phyloP scores from a whole-genome alignment of 345 rosid species.

The Gossypium bickii region DNA sequence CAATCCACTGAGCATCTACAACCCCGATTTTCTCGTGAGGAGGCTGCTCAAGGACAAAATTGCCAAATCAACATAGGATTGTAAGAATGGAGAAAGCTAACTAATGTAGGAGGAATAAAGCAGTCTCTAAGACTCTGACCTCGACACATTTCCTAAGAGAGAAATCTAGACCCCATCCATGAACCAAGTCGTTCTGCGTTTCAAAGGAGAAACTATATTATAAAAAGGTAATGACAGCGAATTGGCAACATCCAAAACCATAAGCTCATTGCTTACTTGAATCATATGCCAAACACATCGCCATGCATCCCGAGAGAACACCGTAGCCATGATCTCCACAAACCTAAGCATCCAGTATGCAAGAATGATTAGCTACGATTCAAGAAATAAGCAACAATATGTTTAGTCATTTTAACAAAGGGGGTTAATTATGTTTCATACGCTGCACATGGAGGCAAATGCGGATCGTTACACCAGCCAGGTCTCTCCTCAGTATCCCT shows the following conservation, averaged over 20 bases:
- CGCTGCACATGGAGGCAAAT: conserved; percentile 97
- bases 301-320: conserved; percentile 92
- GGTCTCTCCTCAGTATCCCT: conserved; percentile 77
- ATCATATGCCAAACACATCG: conserved; percentile 96
- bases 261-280: conserved; percentile 43
- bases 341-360: conserved; percentile 43
- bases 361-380: background rate
- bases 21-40: conserved; percentile 73
- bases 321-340: conserved; percentile 98
- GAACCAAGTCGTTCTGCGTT: conserved; percentile 67
- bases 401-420: background rate
- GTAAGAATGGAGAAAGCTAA: background rate
- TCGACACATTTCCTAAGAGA: conserved; percentile 60
- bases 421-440: conserved; percentile 30
- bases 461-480: conserved; percentile 77
- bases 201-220: background rate
- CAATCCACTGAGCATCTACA: conserved; percentile 67
- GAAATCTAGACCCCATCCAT: conserved; percentile 82
- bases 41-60: conserved; percentile 28
- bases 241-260: background rate
- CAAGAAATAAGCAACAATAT: conserved; percentile 1
- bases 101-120: conserved; percentile 9
- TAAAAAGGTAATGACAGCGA: background rate
- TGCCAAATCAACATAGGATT: background rate
- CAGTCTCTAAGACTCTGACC: conserved; percentile 38